Percentiles rank a stretch among this genome's conserved stretches.
Evolutionary conservation across 179 eudicot species (phyloP).

Genomic region (Drosera spatulata): DNA sequence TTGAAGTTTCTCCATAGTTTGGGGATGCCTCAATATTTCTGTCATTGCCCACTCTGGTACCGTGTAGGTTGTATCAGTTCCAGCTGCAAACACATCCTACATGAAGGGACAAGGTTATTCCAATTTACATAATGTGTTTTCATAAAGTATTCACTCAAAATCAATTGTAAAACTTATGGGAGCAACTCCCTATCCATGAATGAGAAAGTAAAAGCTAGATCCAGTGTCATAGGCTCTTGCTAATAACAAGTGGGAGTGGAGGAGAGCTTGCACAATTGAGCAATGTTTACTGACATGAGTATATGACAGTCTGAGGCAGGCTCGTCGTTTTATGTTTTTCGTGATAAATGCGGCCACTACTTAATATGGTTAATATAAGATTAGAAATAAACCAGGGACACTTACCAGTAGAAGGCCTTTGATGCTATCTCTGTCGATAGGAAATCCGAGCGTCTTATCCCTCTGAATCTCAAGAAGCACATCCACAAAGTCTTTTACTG

Average conservation of each 20-base stretch:
- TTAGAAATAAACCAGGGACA: neutral
- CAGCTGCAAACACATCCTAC: slow-evolving; percentile 14
- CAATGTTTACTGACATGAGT: too few species aligned
- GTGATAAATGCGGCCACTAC: too few species aligned
- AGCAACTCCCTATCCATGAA: too few species aligned
- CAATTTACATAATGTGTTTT: neutral
- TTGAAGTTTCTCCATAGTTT: slow-evolving; percentile 15
- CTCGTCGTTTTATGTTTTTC: too few species aligned
- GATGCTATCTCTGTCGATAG: slow-evolving; percentile 7
- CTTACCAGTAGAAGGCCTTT: slow-evolving; percentile 15
- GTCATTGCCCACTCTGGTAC: slow-evolving; percentile 10
- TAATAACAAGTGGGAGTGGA: too few species aligned
- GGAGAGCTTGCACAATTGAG: too few species aligned
- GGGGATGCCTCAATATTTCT: slow-evolving; percentile 15
- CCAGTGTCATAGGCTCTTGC: too few species aligned
- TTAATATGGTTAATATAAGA: too few species aligned
- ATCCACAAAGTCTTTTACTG: slow-evolving; percentile 6
- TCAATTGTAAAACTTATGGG: neutral
- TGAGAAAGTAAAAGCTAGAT: too few species aligned
- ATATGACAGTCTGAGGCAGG: too few species aligned
- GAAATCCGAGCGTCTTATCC: slow-evolving; percentile 2
- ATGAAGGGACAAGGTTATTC: neutral
- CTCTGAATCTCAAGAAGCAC: slow-evolving; percentile 2
- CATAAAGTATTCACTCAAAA: too few species aligned
- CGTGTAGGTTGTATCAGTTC: slow-evolving; percentile 24